Evolutionary conservation across 306 rosid species (phyloP).

Genomic region (Herpetospermum pedunculosum): DNA sequence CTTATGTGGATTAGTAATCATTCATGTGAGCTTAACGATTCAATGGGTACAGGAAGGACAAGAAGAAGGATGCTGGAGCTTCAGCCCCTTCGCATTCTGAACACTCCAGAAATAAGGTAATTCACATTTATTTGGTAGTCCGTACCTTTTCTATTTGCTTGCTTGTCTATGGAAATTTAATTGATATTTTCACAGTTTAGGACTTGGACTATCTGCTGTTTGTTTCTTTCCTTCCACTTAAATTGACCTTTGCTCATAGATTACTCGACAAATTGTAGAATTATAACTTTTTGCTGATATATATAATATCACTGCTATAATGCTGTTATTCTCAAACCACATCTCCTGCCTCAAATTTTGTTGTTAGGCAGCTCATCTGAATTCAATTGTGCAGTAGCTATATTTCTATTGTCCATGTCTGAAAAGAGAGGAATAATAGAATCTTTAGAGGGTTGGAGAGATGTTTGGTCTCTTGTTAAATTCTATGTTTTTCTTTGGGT

Average conservation of each 20-base stretch:
- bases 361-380: not conserved
- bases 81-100: constrained; percentile 25
- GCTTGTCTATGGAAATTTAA: not conserved
- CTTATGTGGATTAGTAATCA: not conserved
- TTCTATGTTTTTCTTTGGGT: too few species aligned
- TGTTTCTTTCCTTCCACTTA: not conserved
- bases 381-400: not conserved
- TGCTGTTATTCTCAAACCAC: too few species aligned
- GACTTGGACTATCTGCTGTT: not conserved
- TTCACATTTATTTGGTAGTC: not conserved
- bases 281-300: too few species aligned
- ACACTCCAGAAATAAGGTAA: constrained; percentile 66
- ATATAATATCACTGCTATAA: too few species aligned
- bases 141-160: not conserved
- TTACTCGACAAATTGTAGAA: too few species aligned
- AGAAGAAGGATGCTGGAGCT: constrained; percentile 35
- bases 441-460: too few species aligned
- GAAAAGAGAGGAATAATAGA: too few species aligned
- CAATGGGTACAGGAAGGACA: constrained; percentile 38
- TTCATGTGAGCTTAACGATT: not conserved
- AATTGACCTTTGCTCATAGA: not conserved
- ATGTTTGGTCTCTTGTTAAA: too few species aligned
- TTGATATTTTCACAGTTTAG: not conserved
- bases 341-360: too few species aligned
- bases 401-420: not conserved